Percentiles rank a stretch among this genome's conserved stretches.
These are phyloP conservation scores for Wolfiporia cocos DNA, from an alignment of 1,284 basidiomycete genomes.

Conservation along the genomic window DNA sequence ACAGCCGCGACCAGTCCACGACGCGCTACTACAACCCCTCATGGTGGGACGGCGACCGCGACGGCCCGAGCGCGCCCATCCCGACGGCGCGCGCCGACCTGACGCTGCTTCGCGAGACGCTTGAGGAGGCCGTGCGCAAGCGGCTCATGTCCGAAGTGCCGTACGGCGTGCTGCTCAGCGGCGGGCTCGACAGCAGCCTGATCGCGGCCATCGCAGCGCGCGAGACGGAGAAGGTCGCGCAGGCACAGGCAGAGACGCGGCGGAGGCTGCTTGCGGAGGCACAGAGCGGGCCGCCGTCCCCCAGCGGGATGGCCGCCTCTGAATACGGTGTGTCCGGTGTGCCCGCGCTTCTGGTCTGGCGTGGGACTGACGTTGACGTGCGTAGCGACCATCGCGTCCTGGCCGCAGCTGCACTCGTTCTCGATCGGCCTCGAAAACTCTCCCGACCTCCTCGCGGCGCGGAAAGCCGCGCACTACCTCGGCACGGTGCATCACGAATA, in stretches of 20 bases:
- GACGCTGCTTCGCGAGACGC: constrained; percentile 67
- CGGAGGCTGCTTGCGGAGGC: constrained; percentile 51
- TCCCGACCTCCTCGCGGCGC: constrained; percentile 91
- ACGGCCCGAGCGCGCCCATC: constrained; percentile 44
- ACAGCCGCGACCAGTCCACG: constrained; percentile 73
- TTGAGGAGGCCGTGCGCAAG: constrained; percentile 94
- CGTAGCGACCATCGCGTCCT: constrained; percentile 75
- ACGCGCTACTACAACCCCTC: constrained; percentile 81
- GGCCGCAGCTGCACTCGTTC: constrained; percentile 98
- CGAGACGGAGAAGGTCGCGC: constrained; percentile 91
- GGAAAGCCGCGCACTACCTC: constrained; percentile 90
- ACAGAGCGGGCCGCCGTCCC: constrained; percentile 53
- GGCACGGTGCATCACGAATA: constrained; percentile 98
- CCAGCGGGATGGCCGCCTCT: constrained; percentile 33
- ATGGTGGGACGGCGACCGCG: constrained; percentile 80
- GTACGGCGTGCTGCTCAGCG: constrained; percentile 94
- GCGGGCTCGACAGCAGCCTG: constrained; percentile 93
- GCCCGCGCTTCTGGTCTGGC: background rate
- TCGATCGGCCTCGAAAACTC: constrained; percentile 95
- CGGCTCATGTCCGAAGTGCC: constrained; percentile 99
- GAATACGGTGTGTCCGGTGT: constrained; percentile 44
- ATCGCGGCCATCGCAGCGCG: constrained; percentile 96
- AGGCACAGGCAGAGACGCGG: constrained; percentile 69
- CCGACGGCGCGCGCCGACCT: constrained; percentile 70
- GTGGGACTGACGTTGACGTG: constrained; percentile 14